Base-by-base conservation (phyloP, 768 basidiomycete species). In the Agaricus blazei region DNA sequence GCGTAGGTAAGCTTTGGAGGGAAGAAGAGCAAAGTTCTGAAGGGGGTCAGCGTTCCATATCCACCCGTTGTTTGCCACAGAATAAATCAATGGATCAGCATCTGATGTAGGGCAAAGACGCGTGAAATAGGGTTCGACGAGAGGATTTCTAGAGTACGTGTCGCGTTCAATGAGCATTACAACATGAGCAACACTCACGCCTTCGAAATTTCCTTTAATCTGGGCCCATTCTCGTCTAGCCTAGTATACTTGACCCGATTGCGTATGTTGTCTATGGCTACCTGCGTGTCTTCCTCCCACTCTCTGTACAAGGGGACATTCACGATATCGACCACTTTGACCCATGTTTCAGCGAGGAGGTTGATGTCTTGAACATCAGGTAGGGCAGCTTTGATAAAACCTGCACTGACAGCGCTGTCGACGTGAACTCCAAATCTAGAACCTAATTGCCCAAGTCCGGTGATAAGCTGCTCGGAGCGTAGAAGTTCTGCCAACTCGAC, bases 31-130 rank as follows among this genome's bases (percentile, higher is more conserved):
- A 72, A 99, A 99, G 72, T 98, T 98, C 60, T 85, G 79, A 14
- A 98, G 79, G 0, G 97, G 96, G 65, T 99, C 87, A 2, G 96
- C 95, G 60, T 87, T 74, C 96, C 97, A 99, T 60, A 99, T 93
- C 97, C 97, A 99, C 2, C 97, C 97, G 66, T 99, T 99, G 70
- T 98, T 98, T 4, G 96, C 97, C 28, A 99, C 74, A 2, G 90
- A 87, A 65, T 93, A 89, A 12, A 79, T 73, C 29, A 74, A 64
- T n/a, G 76, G 79, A 51, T 81, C 77, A 12, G 74, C 68, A 36
- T 72, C 57, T 8, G 68, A 63, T 24, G 63, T 70, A 34, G 74
- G 79, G 38, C 59, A 74, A 11, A 98, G 69, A 26, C 93, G 87
- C 1, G 94, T 98, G 71, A 99, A 99, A 73, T 98, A 98, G 3